phyloP scores from a whole-genome alignment of 2,329 filamentous ascomycete genomes.

The Phaeosphaeria sp. region DNA sequence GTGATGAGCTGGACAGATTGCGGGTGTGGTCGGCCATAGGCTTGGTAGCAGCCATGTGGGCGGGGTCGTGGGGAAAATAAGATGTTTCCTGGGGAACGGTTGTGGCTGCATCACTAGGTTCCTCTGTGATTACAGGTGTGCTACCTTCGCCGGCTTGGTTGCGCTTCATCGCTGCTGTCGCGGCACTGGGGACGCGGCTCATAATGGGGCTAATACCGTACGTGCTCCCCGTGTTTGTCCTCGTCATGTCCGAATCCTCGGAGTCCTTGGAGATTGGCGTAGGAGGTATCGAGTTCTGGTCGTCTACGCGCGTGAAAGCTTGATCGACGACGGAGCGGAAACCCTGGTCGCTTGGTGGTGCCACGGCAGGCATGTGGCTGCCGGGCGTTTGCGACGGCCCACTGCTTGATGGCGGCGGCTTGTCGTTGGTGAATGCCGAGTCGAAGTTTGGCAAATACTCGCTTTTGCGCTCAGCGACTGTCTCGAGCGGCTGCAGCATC shows the following conservation, averaged over 20 bases:
- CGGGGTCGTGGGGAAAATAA: slow-evolving; percentile 33
- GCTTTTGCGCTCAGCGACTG: slow-evolving; percentile 65
- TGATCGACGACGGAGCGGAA: slow-evolving; percentile 64
- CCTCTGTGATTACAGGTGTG: slow-evolving; percentile 65
- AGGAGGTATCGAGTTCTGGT: slow-evolving; percentile 60
- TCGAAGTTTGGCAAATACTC: slow-evolving; percentile 61
- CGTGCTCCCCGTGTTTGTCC: slow-evolving; percentile 69
- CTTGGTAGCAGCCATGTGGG: slow-evolving; percentile 42
- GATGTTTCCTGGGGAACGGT: slow-evolving; percentile 45
- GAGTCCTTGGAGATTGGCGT: slow-evolving; percentile 57
- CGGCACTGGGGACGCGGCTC: slow-evolving; percentile 59
- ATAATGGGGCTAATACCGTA: slow-evolving; percentile 72
- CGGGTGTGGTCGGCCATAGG: slow-evolving; percentile 50
- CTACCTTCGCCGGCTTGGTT: slow-evolving; percentile 48
- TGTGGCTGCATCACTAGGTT: slow-evolving; percentile 50
- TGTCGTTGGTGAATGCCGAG: slow-evolving; percentile 10
- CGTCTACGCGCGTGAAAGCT: slow-evolving; percentile 67
- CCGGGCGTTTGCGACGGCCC: slow-evolving; percentile 17
- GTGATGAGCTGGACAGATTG: slow-evolving; percentile 48
- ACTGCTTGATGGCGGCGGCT: slow-evolving; percentile 21
- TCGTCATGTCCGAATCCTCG: slow-evolving; percentile 55
- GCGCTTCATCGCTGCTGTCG: slow-evolving; percentile 47
- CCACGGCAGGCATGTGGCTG: slow-evolving; percentile 18
- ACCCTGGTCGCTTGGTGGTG: slow-evolving; percentile 32
- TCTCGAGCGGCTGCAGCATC: slow-evolving; percentile 51